These are phyloP conservation scores for Ramichloridium luteum DNA, from an alignment of 2,329 filamentous ascomycete genomes.

Conservation along the genomic window DNA sequence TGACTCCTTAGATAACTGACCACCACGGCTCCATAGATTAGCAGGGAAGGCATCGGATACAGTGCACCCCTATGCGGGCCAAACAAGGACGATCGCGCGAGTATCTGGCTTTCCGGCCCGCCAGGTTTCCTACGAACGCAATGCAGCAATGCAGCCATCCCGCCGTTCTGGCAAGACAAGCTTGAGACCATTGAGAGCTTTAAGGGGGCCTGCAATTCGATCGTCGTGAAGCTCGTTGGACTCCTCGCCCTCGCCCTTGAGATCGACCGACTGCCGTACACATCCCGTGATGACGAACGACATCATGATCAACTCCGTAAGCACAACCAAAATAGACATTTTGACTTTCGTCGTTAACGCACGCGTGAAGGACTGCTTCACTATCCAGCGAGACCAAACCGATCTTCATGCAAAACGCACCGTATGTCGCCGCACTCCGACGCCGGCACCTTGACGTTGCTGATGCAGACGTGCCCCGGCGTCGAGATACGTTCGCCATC, in stretches of 20 bases:
- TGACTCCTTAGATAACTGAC: no score
- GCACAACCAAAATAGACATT: no score
- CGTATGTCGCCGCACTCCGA: slow-evolving; percentile 14
- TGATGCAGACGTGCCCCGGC: slow-evolving; percentile 9
- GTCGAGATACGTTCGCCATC: slow-evolving; percentile 8
- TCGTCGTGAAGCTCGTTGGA: slow-evolving; percentile 13
- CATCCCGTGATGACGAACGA: no score
- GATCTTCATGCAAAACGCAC: slow-evolving; percentile 5
- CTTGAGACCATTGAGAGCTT: slow-evolving; percentile 12
- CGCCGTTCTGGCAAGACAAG: slow-evolving; percentile 14
- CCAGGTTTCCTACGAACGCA: slow-evolving; percentile 8
- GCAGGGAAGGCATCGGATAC: no score
- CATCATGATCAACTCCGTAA: no score
- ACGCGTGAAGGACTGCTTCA: slow-evolving; percentile 9
- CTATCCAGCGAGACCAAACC: slow-evolving; percentile 7
- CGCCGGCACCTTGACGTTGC: slow-evolving; percentile 11
- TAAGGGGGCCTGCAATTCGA: slow-evolving; percentile 13
- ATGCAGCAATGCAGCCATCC: slow-evolving; percentile 6
- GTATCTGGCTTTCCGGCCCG: slow-evolving; percentile 15
- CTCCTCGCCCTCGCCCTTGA: slow-evolving; percentile 10
- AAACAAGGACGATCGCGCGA: slow-evolving; percentile 16
- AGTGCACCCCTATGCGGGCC: slow-evolving; percentile 10
- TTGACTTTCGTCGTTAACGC: slow-evolving; percentile 11
- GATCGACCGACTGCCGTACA: no score
- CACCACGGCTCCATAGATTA: no score